phyloP scores from a whole-genome alignment of 2,329 filamentous ascomycete species.

The Ophiostoma novo-ulmi region DNA sequence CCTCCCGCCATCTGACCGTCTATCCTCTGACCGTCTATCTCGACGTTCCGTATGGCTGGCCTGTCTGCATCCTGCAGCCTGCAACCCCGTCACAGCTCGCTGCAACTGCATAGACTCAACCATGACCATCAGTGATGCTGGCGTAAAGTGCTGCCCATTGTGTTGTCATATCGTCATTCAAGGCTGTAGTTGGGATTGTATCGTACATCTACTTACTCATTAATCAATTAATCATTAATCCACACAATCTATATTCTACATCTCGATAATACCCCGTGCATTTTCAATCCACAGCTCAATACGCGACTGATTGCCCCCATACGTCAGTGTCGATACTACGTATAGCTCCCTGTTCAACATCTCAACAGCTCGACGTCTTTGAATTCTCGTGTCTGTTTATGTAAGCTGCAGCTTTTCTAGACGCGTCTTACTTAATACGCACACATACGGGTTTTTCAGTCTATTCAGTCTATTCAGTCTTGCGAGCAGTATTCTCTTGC shows the following conservation, averaged over 20 bases:
- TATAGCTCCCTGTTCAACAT: not conserved
- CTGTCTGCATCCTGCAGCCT: not conserved
- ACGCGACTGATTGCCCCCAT: not conserved
- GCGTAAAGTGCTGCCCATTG: not conserved
- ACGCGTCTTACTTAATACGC: not conserved
- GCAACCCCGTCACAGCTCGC: not conserved
- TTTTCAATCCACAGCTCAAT: not conserved
- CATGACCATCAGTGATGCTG: not conserved
- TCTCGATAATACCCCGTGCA: not conserved
- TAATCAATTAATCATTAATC: not conserved
- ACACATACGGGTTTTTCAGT: too few relatives aligned
- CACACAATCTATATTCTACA: not conserved
- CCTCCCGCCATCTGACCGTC: not conserved
- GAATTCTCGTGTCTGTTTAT: not conserved
- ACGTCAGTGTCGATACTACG: not conserved
- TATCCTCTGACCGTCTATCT: not conserved
- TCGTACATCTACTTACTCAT: too few relatives aligned
- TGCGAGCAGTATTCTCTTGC: not conserved
- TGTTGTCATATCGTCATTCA: not conserved
- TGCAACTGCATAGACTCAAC: not conserved
- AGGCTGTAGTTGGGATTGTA: not conserved
- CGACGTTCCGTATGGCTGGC: not conserved
- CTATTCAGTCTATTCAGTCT: not conserved
- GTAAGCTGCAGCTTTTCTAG: not conserved
- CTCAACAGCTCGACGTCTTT: not conserved